phyloP scores from a whole-genome alignment of 2,329 filamentous ascomycete species.

The Ceratocystis huliohia region DNA sequence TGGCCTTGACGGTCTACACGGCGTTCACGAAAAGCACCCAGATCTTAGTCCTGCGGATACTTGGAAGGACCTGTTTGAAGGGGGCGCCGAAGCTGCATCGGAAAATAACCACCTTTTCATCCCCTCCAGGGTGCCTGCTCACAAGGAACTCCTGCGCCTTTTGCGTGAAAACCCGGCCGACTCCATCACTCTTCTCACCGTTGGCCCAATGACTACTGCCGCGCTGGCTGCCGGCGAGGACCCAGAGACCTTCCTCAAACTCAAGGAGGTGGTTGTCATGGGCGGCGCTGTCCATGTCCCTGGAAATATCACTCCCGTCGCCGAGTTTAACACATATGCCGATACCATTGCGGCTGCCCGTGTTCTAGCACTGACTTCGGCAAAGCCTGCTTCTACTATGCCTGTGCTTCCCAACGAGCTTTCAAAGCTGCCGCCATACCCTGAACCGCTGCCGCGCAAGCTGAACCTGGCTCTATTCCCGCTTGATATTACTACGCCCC shows the following conservation, averaged over 20 bases:
- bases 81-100: slow-evolving; percentile 26
- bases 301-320: slow-evolving; percentile 75
- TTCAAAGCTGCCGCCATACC: slow-evolving; percentile 47
- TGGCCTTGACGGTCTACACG: slow-evolving; percentile 62
- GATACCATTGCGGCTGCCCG: slow-evolving; percentile 68
- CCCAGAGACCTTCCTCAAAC: slow-evolving; percentile 74
- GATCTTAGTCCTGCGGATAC: slow-evolving; percentile 62
- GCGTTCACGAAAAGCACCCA: slow-evolving; percentile 61
- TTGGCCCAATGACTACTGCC: slow-evolving; percentile 88
- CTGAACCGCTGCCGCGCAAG: slow-evolving; percentile 45
- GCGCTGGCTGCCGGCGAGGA: slow-evolving; percentile 81
- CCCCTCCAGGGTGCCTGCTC: slow-evolving; percentile 58
- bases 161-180: slow-evolving; percentile 68
- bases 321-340: slow-evolving; percentile 92
- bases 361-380: slow-evolving; percentile 65
- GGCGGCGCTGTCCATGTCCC: slow-evolving; percentile 67
- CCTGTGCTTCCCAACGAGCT: slow-evolving; percentile 48
- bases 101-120: slow-evolving; percentile 53
- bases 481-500: slow-evolving; percentile 62
- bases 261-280: slow-evolving; percentile 91
- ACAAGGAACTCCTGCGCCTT: slow-evolving; percentile 80
- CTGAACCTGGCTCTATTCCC: slow-evolving; percentile 61
- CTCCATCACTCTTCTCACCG: slow-evolving; percentile 77
- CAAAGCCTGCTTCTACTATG: slow-evolving; percentile 64
- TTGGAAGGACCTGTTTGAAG: slow-evolving; percentile 55